These are phyloP conservation scores for Neopestalotiopsis sp. DNA, from an alignment of 2,329 filamentous ascomycete genomes.

Conservation along the genomic window DNA sequence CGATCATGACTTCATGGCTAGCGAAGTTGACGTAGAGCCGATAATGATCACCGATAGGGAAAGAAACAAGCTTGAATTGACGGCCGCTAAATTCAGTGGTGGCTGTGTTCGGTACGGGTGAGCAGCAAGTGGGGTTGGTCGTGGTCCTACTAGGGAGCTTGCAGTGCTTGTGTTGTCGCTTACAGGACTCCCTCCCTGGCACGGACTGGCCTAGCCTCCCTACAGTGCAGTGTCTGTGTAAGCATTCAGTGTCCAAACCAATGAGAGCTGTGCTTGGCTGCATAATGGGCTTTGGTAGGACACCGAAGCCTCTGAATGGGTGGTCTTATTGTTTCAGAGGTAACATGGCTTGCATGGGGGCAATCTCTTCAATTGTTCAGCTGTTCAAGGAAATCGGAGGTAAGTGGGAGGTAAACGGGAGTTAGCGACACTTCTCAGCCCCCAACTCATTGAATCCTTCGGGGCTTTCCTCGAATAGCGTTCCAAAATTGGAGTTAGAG, in stretches of 20 bases:
- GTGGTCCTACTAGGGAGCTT: too few species aligned
- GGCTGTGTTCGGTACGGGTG: neutral
- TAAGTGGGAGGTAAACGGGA: neutral
- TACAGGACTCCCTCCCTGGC: too few species aligned
- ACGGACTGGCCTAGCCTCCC: too few species aligned
- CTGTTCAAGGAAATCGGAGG: neutral
- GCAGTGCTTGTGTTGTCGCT: too few species aligned
- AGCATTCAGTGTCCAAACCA: too few species aligned
- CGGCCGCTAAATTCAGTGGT: neutral
- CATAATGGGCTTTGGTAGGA: too few species aligned
- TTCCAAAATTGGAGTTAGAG: neutral
- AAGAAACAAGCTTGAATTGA: slow-evolving; percentile 2
- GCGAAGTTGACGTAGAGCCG: neutral
- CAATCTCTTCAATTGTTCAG: neutral
- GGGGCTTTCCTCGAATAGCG: neutral
- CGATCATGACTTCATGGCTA: neutral
- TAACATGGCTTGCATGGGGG: too few species aligned
- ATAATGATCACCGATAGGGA: too few species aligned
- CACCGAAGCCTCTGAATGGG: too few species aligned
- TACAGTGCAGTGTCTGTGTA: too few species aligned
- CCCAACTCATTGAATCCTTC: neutral
- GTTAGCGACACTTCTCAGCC: neutral
- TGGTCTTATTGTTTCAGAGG: too few species aligned
- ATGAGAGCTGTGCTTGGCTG: too few species aligned
- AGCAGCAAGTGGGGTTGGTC: neutral